Evolutionary conservation across 306 rosid genomes (phyloP).

Genomic region (Mimosa bimucronata): DNA sequence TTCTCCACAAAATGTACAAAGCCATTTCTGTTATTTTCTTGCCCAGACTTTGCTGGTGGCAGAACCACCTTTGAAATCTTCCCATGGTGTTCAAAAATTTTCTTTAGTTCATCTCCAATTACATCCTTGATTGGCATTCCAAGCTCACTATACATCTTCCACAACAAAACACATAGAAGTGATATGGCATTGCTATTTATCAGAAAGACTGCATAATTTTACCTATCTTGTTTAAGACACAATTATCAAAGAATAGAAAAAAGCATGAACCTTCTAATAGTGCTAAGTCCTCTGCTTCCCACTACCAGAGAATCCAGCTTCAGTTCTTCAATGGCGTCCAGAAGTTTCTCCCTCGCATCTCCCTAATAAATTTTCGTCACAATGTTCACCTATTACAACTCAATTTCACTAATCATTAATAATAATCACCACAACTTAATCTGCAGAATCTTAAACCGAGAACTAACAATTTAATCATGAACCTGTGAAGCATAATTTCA

Average conservation of each 20-base stretch:
- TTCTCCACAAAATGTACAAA: constrained; percentile 96
- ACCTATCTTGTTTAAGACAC: neutral
- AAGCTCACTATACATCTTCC: too few species aligned
- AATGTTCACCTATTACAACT: constrained; percentile 49
- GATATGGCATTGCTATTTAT: too few species aligned
- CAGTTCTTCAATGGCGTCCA: constrained; percentile 75
- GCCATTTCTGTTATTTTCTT: constrained; percentile 86
- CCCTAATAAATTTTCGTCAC: constrained; percentile 87
- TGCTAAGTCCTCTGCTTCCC: constrained; percentile 93
- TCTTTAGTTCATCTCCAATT: constrained; percentile 88
- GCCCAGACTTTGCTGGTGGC: constrained; percentile 89
- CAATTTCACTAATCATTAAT: neutral
- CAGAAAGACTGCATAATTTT: neutral
- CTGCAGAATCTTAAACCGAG: neutral
- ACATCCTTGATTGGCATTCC: too few species aligned
- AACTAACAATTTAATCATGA: neutral
- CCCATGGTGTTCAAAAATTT: constrained; percentile 92
- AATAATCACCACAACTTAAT: neutral
- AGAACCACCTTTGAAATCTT: constrained; percentile 95
- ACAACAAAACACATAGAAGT: too few species aligned
- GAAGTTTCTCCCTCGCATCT: constrained; percentile 88
- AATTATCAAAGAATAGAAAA: neutral
- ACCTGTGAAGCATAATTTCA: neutral
- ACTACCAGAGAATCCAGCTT: constrained; percentile 78
- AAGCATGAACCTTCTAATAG: constrained; percentile 60